Base-by-base conservation (phyloP, 257 asterid species). In the Nemophila menziesii region DNA sequence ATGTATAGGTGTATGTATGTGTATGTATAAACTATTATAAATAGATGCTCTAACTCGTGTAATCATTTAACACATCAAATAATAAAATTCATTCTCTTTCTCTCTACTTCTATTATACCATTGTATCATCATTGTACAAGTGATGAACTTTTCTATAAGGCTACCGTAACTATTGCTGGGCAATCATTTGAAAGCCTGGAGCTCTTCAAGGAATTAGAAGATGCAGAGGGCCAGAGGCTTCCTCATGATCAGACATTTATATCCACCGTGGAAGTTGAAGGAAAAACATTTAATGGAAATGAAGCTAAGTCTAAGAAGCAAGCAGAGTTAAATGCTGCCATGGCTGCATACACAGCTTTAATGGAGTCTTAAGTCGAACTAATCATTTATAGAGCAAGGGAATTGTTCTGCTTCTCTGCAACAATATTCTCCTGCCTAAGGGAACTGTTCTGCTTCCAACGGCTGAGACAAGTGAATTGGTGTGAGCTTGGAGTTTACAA, bases 291-390 rank as follows among this genome's bases (percentile, higher is more conserved):
- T 42, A 19, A 51, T 14, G 81, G 74, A 11, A 46, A 37, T 22
- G 57, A 49, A n/a, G 72, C 69, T 7, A 63, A 63, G 40, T 55
- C 76, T 15, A 49, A 64, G 68, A 69, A 61, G 43, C 54, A 61
- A 42, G 78, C 78, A 2, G 78, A 77, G 70, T 59, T 65, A 21
- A 58, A 53, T 23, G 73, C 80, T 56, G 76, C 78, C 2, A 66
- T 66, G 62, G 67, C 67, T 69, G 78, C 81, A 20, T 62, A 69
- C 56, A 62, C 65, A 16, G 39, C 46, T 20, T 38, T 65, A 3
- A 19, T 51, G 49, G 65, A 59, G 39, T n/a, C 58, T 74, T 68
- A 68, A 62, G n/a, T n/a, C n/a, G n/a, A n/a, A n/a, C n/a, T n/a
- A n/a, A n/a, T n/a, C n/a, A n/a, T n/a, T n/a, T n/a, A 49, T 45